Conservation (phyloP, 352 stramenopile genomes). For the Pythium sp. region DNA sequence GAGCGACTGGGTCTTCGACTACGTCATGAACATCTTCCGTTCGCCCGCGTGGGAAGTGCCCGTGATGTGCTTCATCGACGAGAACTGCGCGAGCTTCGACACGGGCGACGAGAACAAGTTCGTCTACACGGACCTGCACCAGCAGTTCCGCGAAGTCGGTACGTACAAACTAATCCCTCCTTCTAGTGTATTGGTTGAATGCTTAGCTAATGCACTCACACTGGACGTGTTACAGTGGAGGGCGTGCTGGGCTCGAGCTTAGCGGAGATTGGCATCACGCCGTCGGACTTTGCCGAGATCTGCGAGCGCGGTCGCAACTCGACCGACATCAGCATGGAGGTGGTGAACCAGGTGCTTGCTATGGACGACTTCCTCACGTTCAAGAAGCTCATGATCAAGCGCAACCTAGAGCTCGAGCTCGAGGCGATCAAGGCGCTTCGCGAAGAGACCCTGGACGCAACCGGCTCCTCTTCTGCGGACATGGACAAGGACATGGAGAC, state of each 20-base stretch:
- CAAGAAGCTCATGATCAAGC: constrained; percentile 92
- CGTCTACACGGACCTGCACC: constrained; percentile 80
- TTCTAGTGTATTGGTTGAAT: too few species aligned
- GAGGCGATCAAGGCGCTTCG: constrained; percentile 83
- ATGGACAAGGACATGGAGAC: constrained; percentile 49
- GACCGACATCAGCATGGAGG: constrained; percentile 60
- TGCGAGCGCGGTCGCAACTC: constrained; percentile 66
- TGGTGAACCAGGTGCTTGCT: constrained; percentile 87
- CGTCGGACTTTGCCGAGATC: constrained; percentile 78
- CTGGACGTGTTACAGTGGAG: constrained; percentile 43
- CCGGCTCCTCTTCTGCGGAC: background rate
- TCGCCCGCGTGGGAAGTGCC: constrained; percentile 86
- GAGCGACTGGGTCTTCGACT: constrained; percentile 89
- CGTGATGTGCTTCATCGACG: constrained; percentile 89
- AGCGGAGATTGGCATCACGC: constrained; percentile 83
- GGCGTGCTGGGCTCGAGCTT: constrained; percentile 73
- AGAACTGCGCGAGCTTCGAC: constrained; percentile 87
- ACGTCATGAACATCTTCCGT: constrained; percentile 84
- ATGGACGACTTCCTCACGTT: constrained; percentile 91
- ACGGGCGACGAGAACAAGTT: constrained; percentile 91
- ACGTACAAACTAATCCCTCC: background rate
- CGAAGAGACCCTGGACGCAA: constrained; percentile 37
- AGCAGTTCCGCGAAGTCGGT: constrained; percentile 75
- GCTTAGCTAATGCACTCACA: background rate
- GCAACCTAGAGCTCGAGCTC: constrained; percentile 89